Conservation (phyloP, 441 rosid species). For the Populus hybrid region DNA sequence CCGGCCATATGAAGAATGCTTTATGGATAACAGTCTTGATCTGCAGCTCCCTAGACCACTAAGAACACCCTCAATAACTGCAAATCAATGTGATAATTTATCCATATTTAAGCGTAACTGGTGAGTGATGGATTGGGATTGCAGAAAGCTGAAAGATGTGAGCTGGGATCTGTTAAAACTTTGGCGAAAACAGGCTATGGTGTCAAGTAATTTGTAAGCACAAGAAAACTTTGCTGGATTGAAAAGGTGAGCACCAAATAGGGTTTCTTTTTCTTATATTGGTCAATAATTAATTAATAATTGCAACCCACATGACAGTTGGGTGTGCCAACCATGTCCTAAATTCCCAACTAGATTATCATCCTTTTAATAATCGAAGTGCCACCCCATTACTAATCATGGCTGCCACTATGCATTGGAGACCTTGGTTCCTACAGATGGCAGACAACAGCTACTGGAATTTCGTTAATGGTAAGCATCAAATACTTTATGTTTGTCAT, state of each 20-base stretch:
- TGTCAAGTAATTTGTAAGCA: background rate
- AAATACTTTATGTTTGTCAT: background rate
- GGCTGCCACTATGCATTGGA: background rate
- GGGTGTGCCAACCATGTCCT: background rate
- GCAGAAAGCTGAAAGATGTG: background rate
- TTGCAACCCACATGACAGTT: background rate
- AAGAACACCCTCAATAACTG: background rate
- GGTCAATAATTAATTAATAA: too few relatives aligned
- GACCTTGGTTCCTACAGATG: background rate
- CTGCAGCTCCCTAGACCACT: too few relatives aligned
- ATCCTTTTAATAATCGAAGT: background rate
- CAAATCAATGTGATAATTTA: background rate
- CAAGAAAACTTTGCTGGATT: background rate
- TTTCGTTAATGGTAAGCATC: background rate
- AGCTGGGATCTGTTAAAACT: background rate
- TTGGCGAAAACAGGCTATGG: background rate
- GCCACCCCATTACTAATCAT: background rate
- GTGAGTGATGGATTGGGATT: background rate
- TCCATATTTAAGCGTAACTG: background rate
- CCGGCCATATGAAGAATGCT: too few relatives aligned
- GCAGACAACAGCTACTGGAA: background rate
- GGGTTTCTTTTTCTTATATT: background rate
- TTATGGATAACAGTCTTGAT: background rate
- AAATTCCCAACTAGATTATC: background rate
- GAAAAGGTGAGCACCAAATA: background rate